Conservation (phyloP, 306 rosid species). For the Dryas alaskensis region DNA sequence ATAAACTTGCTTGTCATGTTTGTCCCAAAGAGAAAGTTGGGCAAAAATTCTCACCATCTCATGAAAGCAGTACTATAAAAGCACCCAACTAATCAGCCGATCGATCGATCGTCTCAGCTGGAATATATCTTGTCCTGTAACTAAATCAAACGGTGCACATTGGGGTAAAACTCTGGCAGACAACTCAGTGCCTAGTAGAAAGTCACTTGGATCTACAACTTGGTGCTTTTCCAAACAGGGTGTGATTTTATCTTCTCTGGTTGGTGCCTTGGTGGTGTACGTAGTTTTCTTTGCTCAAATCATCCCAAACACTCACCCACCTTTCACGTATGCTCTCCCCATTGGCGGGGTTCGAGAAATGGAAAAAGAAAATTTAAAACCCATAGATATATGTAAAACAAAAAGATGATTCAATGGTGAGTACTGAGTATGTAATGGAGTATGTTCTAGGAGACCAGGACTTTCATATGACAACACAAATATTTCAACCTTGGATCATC, state of each 20-base stretch:
- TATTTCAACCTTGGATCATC: neutral
- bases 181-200: constrained; percentile 7
- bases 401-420: neutral
- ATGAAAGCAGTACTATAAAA: too few relatives aligned
- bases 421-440: too few relatives aligned
- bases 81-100: too few relatives aligned
- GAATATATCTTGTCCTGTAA: constrained; percentile 1
- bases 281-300: neutral
- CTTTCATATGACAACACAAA: neutral
- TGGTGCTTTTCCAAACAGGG: too few relatives aligned
- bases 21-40: neutral
- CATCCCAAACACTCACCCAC: neutral
- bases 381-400: neutral
- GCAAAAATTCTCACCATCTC: neutral
- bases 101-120: neutral
- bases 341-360: constrained; percentile 1
- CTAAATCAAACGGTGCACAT: neutral
- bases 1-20: constrained; percentile 4
- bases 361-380: neutral
- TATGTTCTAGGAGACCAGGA: too few relatives aligned
- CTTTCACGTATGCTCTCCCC: neutral
- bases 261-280: neutral
- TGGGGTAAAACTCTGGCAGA: constrained; percentile 7
- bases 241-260: too few relatives aligned
- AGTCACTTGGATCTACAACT: neutral